Conservation (phyloP, 2,329 filamentous ascomycete species). For the Exophiala calicioides region DNA sequence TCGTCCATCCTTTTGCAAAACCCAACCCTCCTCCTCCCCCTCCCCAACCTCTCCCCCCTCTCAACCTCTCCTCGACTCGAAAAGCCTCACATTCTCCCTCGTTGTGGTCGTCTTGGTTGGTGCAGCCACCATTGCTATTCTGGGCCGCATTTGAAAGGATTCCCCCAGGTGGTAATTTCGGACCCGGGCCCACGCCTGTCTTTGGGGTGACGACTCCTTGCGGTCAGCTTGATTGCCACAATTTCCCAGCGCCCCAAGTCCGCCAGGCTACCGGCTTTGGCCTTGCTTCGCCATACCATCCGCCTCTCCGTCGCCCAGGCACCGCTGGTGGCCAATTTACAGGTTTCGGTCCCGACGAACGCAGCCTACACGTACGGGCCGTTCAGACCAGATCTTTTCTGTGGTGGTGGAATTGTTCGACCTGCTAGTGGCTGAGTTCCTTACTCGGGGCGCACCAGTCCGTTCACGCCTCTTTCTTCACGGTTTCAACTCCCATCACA, state of each 20-base stretch:
- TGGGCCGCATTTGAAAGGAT: constrained; percentile 21
- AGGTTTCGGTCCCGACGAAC: constrained; percentile 9
- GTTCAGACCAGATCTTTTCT: too few species aligned
- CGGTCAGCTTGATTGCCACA: constrained; percentile 32
- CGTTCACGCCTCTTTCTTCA: constrained; percentile 5
- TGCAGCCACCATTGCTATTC: constrained; percentile 28
- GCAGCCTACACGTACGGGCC: too few species aligned
- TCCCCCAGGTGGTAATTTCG: constrained; percentile 29
- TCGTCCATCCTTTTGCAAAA: constrained; percentile 4
- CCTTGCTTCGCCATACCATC: constrained; percentile 25
- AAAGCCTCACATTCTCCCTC: constrained; percentile 10
- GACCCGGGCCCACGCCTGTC: constrained; percentile 27
- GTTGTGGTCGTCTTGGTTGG: constrained; percentile 15
- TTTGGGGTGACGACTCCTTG: constrained; percentile 28
- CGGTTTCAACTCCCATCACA: constrained; percentile 16
- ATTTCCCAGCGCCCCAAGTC: constrained; percentile 30
- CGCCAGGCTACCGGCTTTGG: constrained; percentile 29
- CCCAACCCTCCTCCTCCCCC: constrained; percentile 5
- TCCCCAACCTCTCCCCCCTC: constrained; percentile 4
- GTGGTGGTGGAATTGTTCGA: too few species aligned
- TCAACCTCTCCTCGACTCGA: constrained; percentile 7
- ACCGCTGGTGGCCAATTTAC: constrained; percentile 26
- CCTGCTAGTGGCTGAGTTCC: constrained; percentile 24
- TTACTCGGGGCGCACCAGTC: constrained; percentile 13
- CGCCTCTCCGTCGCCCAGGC: constrained; percentile 23